phyloP scores from a whole-genome alignment of 257 asterid species.

The Nicotiana attenuata region DNA sequence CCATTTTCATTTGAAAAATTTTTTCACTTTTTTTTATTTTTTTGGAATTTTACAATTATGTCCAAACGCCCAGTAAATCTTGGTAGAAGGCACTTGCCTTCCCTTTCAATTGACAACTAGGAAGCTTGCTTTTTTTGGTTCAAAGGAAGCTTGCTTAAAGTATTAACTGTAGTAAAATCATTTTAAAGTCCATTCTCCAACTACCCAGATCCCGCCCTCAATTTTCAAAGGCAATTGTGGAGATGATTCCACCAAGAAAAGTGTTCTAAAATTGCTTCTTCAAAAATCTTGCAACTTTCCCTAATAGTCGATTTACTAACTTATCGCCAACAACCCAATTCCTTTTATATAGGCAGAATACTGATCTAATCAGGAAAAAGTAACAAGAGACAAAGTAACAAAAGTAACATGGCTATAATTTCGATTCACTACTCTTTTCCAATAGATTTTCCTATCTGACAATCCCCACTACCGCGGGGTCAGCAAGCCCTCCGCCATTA shows the following conservation, averaged over 20 bases:
- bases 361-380: background rate
- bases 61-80: too few species aligned
- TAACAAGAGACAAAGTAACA: background rate
- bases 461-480: too few species aligned
- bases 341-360: background rate
- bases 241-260: background rate
- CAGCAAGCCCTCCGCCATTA: too few species aligned
- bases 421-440: background rate
- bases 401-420: background rate
- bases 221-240: background rate
- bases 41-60: too few species aligned
- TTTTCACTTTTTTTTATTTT: too few species aligned
- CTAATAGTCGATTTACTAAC: background rate
- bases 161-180: background rate
- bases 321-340: background rate
- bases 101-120: background rate
- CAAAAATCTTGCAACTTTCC: background rate
- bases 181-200: background rate
- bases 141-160: background rate
- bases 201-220: background rate
- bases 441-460: background rate
- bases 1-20: too few species aligned
- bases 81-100: background rate
- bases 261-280: background rate
- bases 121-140: background rate